Percentiles rank a stretch among this genome's conserved stretches.
Evolutionary conservation across 495 filamentous ascomycete genomes (phyloP).

Genomic region (Evernia prunastri): DNA sequence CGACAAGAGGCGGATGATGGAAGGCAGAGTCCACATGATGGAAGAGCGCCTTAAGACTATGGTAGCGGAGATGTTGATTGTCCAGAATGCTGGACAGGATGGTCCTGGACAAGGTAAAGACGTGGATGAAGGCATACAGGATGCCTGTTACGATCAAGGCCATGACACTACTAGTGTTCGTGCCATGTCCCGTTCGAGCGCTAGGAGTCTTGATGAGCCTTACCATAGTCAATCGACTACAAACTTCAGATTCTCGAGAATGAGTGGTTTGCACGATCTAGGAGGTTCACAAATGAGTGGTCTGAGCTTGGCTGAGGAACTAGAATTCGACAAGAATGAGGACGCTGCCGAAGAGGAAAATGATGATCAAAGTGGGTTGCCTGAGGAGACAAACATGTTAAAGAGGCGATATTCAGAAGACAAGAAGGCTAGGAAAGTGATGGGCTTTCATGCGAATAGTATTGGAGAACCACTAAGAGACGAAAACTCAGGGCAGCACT

Average conservation of each 20-base stretch:
- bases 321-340: conserved; percentile 68
- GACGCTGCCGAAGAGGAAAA: conserved; percentile 50
- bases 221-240: conserved; percentile 38
- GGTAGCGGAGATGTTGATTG: conserved; percentile 73
- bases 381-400: conserved; percentile 33
- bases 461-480: conserved; percentile 16
- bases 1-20: conserved; percentile 68
- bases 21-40: conserved; percentile 77
- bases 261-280: conserved; percentile 47
- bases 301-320: conserved; percentile 80
- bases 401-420: conserved; percentile 30
- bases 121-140: conserved; percentile 35
- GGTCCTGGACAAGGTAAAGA: conserved; percentile 5
- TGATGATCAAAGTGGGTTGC: conserved; percentile 35
- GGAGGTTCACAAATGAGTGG: conserved; percentile 52
- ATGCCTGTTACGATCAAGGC: conserved; percentile 37
- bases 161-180: conserved; percentile 75
- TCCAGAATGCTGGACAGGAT: conserved; percentile 47
- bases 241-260: conserved; percentile 58
- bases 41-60: conserved; percentile 80
- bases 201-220: conserved; percentile 58
- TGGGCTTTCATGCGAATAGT: conserved; percentile 40
- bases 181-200: conserved; percentile 44
- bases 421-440: conserved; percentile 45
- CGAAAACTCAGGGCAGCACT: conserved; percentile 9